phyloP scores from a whole-genome alignment of 495 filamentous ascomycete genomes.

The Lepraria neglecta region DNA sequence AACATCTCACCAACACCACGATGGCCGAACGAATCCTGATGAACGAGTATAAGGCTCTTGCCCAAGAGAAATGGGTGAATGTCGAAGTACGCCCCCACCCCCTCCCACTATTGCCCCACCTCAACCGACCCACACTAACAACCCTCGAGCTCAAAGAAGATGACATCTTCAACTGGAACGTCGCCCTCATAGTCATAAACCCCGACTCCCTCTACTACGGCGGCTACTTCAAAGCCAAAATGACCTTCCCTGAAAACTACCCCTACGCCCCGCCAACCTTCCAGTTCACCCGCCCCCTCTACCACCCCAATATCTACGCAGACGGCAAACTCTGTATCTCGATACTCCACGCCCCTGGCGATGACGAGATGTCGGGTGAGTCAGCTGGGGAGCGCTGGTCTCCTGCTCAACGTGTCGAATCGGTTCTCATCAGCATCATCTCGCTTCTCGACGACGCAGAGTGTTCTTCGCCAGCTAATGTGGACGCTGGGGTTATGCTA shows the following conservation, averaged over 20 bases:
- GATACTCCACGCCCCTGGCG: slow-evolving; percentile 86
- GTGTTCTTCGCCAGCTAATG: slow-evolving; percentile 87
- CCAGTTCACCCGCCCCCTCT: slow-evolving; percentile 71
- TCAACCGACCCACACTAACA: background rate
- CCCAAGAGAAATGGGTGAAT: slow-evolving; percentile 88
- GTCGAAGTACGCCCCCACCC: slow-evolving; percentile 56
- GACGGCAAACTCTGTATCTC: slow-evolving; percentile 94
- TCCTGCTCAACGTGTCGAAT: slow-evolving; percentile 86
- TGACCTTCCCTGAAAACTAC: slow-evolving; percentile 86
- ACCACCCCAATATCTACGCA: slow-evolving; percentile 89
- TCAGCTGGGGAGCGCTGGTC: slow-evolving; percentile 85
- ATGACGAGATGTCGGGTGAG: slow-evolving; percentile 88
- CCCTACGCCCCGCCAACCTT: slow-evolving; percentile 86
- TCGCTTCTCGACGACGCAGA: slow-evolving; percentile 94
- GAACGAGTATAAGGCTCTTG: slow-evolving; percentile 77
- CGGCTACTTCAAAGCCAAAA: slow-evolving; percentile 83
- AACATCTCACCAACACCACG: background rate
- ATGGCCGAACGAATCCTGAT: slow-evolving; percentile 79
- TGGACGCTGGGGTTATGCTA: slow-evolving; percentile 83
- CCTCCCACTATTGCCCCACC: background rate
- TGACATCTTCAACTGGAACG: slow-evolving; percentile 77
- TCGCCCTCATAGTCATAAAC: slow-evolving; percentile 88
- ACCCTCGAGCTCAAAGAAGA: slow-evolving; percentile 55
- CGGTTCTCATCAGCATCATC: slow-evolving; percentile 85
- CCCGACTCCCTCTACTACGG: slow-evolving; percentile 84